Evolutionary conservation across 2,329 filamentous ascomycete genomes (phyloP), one percentile per base, ranked within the genome.

Genomic region (Alternaria alternata): DNA sequence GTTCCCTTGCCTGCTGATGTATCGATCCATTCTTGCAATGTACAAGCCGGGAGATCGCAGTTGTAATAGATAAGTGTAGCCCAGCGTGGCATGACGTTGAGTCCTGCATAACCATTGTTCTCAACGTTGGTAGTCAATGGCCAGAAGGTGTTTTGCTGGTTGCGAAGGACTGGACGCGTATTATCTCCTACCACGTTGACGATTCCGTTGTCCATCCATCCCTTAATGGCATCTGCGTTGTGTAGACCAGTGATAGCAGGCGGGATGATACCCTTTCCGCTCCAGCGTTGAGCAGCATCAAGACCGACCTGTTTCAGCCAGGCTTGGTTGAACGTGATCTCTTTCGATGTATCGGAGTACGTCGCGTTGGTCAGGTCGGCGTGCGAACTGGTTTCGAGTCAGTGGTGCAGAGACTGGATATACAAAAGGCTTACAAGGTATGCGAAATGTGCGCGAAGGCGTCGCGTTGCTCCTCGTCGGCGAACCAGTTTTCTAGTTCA

Each of bases 11-110:
- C 86, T 24, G 72, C 82, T 4, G 86, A 86, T 2, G 86, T 89
- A 54, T 85, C 80, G 51, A 86, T 86, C 87, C 87, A 89, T 71
- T 89, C 87, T 49, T 83, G 76, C 18, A 84, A 71, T 0, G 86
- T 88, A 71, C 87, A 89, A 22, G 75, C 79, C 3, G 85, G 80
- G 16, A 81, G 82, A 69, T 87, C 83, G 73, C 87, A 89, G 77
- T 89, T 88, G 80, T 87, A 89, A 78, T 88, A 89, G 61, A 89
- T 88, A 42, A 85, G 83, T 3, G 85, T 86, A 1, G 87, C 84
- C 83, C 84, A 89, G 46, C 87, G 85, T 5, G 86, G 86, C 69
- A 87, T 84, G 51, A 89, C 81, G 59, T 82, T 81, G 41, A 88
- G 79, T 1, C 87, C 87, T 42, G 76, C 83, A 64, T 83, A 86